Conservation (phyloP, 2,329 filamentous ascomycete genomes). For the Epichloe baconii region DNA sequence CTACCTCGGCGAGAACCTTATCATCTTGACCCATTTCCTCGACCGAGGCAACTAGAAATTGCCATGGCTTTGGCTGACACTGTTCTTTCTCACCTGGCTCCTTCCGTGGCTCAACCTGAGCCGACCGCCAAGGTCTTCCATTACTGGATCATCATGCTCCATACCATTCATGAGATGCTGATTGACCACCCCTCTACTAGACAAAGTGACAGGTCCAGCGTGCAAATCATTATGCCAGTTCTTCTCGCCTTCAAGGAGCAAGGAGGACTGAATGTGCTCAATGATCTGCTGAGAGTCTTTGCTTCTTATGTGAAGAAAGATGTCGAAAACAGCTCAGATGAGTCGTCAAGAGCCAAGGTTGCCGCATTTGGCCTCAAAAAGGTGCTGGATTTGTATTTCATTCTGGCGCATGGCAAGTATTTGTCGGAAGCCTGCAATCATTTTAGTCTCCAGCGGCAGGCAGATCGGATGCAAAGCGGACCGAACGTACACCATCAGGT, state of each 20-base stretch:
- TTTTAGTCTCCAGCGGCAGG: slow-evolving; percentile 30
- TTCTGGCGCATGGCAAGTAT: slow-evolving; percentile 64
- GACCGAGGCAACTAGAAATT: slow-evolving; percentile 40
- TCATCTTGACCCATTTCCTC: slow-evolving; percentile 44
- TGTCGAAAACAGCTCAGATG: slow-evolving; percentile 30
- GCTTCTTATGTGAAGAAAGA: slow-evolving; percentile 18
- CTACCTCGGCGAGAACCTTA: slow-evolving; percentile 53
- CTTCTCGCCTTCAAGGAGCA: slow-evolving; percentile 77
- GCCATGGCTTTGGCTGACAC: slow-evolving; percentile 57
- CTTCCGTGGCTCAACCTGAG: slow-evolving; percentile 27
- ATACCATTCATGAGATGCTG: slow-evolving; percentile 64
- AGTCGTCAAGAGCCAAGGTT: slow-evolving; percentile 33
- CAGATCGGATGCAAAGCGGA: slow-evolving; percentile 28
- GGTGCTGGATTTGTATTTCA: slow-evolving; percentile 67
- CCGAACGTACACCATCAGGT: slow-evolving; percentile 52
- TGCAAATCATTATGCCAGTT: slow-evolving; percentile 58
- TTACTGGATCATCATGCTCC: slow-evolving; percentile 72
- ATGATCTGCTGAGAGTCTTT: slow-evolving; percentile 58
- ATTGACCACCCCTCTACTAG: slow-evolving; percentile 48
- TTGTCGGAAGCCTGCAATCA: slow-evolving; percentile 61
- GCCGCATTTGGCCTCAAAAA: slow-evolving; percentile 57
- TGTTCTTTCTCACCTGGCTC: slow-evolving; percentile 52
- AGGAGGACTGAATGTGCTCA: slow-evolving; percentile 62
- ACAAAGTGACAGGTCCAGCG: slow-evolving; percentile 33
- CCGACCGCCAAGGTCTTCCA: slow-evolving; percentile 53